Conservation (phyloP, 73 alveolate species). For the Strombidium stylifer region DNA sequence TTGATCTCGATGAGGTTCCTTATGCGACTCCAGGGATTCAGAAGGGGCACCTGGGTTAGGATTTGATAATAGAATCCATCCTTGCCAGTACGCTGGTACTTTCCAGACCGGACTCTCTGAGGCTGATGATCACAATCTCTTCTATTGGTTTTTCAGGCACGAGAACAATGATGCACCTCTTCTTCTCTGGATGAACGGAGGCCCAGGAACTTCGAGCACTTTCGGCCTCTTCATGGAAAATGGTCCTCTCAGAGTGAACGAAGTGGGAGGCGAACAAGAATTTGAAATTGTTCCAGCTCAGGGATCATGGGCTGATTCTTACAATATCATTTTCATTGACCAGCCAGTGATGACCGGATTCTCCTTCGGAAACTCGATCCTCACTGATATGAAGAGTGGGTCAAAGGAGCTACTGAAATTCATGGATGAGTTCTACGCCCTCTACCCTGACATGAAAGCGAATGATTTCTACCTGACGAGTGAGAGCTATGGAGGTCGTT, state of each 20-base stretch:
- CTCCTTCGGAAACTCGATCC: background rate
- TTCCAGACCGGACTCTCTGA: background rate
- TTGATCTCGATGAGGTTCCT: too few species aligned
- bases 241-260: conserved; percentile 66
- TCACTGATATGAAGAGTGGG: background rate
- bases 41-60: too few species aligned
- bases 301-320: conserved; percentile 17
- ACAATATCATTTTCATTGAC: conserved; percentile 30
- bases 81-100: conserved; percentile 35
- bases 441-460: conserved; percentile 59
- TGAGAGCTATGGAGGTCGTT: conserved; percentile 95
- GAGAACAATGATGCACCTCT: conserved; percentile 55
- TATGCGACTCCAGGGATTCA: background rate
- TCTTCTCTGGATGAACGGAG: conserved; percentile 91
- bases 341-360: conserved; percentile 36
- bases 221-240: conserved; percentile 81
- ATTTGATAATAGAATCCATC: too few species aligned
- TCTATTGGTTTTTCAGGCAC: conserved; percentile 29
- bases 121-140: conserved; percentile 14
- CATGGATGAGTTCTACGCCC: conserved; percentile 42
- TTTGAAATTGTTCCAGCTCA: background rate
- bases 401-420: conserved; percentile 1
- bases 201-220: conserved; percentile 89
- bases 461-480: conserved; percentile 84
- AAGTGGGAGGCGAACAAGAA: conserved; percentile 5